Conservation (phyloP, 352 stramenopile species). For the Pythium rhizo-oryzae region DNA sequence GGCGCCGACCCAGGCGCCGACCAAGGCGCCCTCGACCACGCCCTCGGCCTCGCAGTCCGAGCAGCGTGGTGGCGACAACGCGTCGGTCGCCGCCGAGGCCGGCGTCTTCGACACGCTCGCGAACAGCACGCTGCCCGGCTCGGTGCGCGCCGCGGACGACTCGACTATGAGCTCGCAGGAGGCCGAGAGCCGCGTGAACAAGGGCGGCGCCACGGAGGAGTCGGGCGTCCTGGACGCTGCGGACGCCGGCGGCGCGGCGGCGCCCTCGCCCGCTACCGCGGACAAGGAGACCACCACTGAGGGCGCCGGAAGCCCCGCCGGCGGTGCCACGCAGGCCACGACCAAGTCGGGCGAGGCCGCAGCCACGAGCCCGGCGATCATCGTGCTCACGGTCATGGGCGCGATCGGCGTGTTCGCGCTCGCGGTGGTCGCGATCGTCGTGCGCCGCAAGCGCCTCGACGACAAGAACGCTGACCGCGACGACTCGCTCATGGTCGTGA, state of each 20-base stretch:
- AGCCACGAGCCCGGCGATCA: conserved; percentile 12
- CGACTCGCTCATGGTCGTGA: conserved; percentile 22
- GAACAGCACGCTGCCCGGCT: not conserved
- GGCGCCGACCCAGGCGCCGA: conserved; percentile 26
- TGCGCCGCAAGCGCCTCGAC: conserved; percentile 17
- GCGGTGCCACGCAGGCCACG: conserved; percentile 9
- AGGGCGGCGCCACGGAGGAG: conserved; percentile 8
- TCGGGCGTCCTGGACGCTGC: conserved; percentile 7
- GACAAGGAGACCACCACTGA: not conserved
- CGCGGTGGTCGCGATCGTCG: conserved; percentile 15
- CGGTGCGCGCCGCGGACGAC: conserved; percentile 8
- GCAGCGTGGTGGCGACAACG: not conserved
- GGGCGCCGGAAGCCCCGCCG: not conserved
- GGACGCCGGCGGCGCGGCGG: not conserved
- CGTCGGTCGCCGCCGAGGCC: not conserved
- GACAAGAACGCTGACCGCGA: conserved; percentile 25
- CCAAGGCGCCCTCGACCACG: not conserved
- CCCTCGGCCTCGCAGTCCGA: not conserved
- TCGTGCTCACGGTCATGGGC: conserved; percentile 17
- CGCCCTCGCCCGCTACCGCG: not conserved
- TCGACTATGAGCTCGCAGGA: conserved; percentile 14
- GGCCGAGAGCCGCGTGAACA: conserved; percentile 7
- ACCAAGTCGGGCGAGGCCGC: conserved; percentile 4
- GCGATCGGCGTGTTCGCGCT: conserved; percentile 21
- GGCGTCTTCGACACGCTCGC: not conserved